Evolutionary conservation across 2,329 filamentous ascomycete genomes (phyloP).

Genomic region (Penicillium sp.): DNA sequence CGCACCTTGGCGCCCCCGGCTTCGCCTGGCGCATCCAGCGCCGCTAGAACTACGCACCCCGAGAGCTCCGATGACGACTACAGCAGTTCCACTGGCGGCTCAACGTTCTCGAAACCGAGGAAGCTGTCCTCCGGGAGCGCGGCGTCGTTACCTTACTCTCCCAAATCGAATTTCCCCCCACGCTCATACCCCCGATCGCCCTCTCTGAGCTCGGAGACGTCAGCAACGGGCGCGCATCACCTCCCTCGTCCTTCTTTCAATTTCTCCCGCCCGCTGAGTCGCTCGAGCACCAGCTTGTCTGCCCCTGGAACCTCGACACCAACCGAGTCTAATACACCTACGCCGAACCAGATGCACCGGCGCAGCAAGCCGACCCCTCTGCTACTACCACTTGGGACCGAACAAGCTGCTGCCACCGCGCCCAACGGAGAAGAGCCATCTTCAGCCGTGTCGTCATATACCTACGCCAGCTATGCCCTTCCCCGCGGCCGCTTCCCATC

Average conservation of each 20-base stretch:
- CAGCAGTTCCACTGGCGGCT: slow-evolving; percentile 58
- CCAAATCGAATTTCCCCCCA: slow-evolving; percentile 61
- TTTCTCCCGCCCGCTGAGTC: slow-evolving; percentile 86
- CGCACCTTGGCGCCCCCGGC: slow-evolving; percentile 48
- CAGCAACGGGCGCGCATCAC: slow-evolving; percentile 54
- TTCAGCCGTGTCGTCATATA: slow-evolving; percentile 69
- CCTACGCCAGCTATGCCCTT: slow-evolving; percentile 80
- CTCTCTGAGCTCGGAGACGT: slow-evolving; percentile 80
- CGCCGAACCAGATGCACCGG: slow-evolving; percentile 27
- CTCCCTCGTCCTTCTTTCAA: slow-evolving; percentile 80
- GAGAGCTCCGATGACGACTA: slow-evolving; percentile 70
- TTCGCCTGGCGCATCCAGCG: slow-evolving; percentile 45
- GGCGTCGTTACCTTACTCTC: slow-evolving; percentile 61
- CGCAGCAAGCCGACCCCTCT: slow-evolving; percentile 37
- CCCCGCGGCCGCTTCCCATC: slow-evolving; percentile 81
- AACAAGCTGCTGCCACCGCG: slow-evolving; percentile 15
- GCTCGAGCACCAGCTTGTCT: slow-evolving; percentile 45
- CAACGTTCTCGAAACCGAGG: slow-evolving; percentile 67
- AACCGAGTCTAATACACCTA: slow-evolving; percentile 36
- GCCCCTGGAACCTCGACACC: slow-evolving; percentile 30
- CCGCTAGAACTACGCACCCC: slow-evolving; percentile 63
- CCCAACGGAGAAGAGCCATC: slow-evolving; percentile 31
- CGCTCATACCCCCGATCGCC: slow-evolving; percentile 72
- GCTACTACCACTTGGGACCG: slow-evolving; percentile 26
- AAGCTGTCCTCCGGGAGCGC: slow-evolving; percentile 75